Base-by-base conservation (phyloP, 1,139 yeast genomes). In the Scheffersomyces stambukii region DNA sequence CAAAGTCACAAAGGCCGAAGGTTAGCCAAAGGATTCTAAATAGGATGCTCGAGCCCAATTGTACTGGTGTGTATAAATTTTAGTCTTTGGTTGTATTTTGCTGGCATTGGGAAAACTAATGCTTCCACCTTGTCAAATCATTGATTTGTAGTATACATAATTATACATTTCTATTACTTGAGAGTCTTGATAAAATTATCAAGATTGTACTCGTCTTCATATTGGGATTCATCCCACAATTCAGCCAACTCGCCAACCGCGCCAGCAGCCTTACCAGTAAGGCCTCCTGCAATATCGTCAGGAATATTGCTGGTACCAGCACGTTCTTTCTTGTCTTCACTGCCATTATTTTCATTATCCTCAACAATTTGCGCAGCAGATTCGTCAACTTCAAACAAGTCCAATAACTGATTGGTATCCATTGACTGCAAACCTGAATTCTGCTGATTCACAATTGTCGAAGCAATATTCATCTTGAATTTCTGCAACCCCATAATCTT, bases 401-500 rank as follows among this genome's bases (percentile, higher is more conserved):
- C 98, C 30, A 93, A 65, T 38, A 93, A 69, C 57, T 93, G 97
- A 49, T 85, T 89, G 0, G 98, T 89, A 48, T 88, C 97, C 98
- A 93, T 93, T 0, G 96, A 85, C 5, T 86, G 76, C 43, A 93
- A 70, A 1, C 97, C 98, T 8, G 95, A 75, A 54, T 93, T 93
- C 52, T 93, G 98, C 55, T 93, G 99, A 51, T 89, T 89, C 32
- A 93, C 94, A 46, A 93, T 85, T 0, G 96, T 85, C 1, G 95
- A 84, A 0, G 98, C 99, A 50, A 93, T 86, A 52, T 89, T 91
- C 82, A 93, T 81, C 61, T 93, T 93, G 75, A 93, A 93, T 55
- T 86, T 86, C 50, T 93, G 99, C 44, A 93, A 68, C 23, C 98
- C 97, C 99, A 93, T 93, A 40, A 93, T 93, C 60, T 93, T 89